These are phyloP conservation scores for Macadamia integrifolia DNA, from an alignment of 164 flowering plant genomes.

Conservation along the genomic window DNA sequence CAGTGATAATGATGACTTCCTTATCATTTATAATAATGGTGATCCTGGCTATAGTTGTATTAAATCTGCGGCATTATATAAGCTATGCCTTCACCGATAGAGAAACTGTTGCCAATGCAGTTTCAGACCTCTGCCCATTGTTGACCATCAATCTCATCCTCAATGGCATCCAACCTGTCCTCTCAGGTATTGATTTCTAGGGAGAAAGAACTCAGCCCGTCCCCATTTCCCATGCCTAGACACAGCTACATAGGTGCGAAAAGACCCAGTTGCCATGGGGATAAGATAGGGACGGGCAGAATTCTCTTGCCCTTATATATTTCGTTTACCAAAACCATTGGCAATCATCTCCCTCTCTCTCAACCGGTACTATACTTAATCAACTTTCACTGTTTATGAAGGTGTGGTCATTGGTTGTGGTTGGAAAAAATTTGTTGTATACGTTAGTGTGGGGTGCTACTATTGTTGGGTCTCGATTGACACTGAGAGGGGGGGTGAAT, in stretches of 20 bases:
- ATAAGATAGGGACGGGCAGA: too few species aligned
- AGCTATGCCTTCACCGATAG: conserved; percentile 4
- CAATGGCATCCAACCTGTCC: conserved; percentile 11
- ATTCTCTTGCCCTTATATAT: too few species aligned
- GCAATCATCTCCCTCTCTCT: not conserved
- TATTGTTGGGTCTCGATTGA: too few species aligned
- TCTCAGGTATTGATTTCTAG: conserved; percentile 6
- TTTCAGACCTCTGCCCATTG: not conserved
- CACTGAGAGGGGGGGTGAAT: too few species aligned
- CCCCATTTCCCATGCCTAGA: too few species aligned
- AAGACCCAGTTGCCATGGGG: too few species aligned
- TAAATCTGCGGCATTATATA: conserved; percentile 1
- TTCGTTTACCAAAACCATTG: too few species aligned
- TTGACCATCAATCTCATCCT: not conserved
- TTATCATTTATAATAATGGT: not conserved
- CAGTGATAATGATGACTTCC: conserved; percentile 2
- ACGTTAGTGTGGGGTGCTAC: conserved; percentile 21
- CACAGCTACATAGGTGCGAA: too few species aligned
- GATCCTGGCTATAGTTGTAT: not conserved
- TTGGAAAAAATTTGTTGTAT: conserved; percentile 26
- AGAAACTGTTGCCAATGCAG: conserved; percentile 1
- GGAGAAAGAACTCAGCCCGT: too few species aligned
- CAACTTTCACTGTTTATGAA: conserved; percentile 1
- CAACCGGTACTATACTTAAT: not conserved
- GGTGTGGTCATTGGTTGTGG: conserved; percentile 36